Evolutionary conservation across 1,139 yeast genomes (phyloP), one percentile per base, ranked within the genome.

Genomic region (Hyphopichia fennica): DNA sequence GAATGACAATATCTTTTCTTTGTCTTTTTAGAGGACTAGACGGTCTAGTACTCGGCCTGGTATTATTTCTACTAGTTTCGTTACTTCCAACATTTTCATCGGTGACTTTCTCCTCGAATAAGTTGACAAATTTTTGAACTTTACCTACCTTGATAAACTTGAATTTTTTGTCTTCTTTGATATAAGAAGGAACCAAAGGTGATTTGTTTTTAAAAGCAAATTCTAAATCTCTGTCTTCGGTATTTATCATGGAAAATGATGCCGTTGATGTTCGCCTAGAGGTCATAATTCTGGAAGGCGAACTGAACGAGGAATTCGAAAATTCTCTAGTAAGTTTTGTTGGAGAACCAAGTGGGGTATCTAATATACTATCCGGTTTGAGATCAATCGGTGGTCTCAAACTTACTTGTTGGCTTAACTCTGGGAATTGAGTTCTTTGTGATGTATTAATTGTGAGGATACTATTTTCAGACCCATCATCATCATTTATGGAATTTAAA

Each of bases 81-180:
- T 15, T 19, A 22, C 34, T 29, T 13, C 30, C 34, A 4, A 15
- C n/a, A 4, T 17, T 18, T 4, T 30, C 34, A 8, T 53, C 59
- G n/a, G 51, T 51, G 38, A 54, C 56, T 44, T 67, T 59, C 42
- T 73, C 77, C 52, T 73, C 79, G 48, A 73, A 73, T 50, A 72
- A 58, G 51, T 63, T 61, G 18, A 73, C 79, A 51, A 70, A 72
- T 53, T 72, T 72, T 47, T 73, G 78, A 17, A 73, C 79, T 49
- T 73, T 73, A 2, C 79, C 79, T 14, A 73, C 75, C 51, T 71
- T 72, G 45, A 73, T 73, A 47, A 67, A 72, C 50, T 69, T 71
- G 58, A 72, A 73, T 50, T 72, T 72, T 49, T 69, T 71, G 51
- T 72, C 70, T 35, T 66, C 63, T 51, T 69, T 71, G 41, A 73